Evolutionary conservation across 768 basidiomycete genomes (phyloP).

Genomic region (Suillus spraguei): DNA sequence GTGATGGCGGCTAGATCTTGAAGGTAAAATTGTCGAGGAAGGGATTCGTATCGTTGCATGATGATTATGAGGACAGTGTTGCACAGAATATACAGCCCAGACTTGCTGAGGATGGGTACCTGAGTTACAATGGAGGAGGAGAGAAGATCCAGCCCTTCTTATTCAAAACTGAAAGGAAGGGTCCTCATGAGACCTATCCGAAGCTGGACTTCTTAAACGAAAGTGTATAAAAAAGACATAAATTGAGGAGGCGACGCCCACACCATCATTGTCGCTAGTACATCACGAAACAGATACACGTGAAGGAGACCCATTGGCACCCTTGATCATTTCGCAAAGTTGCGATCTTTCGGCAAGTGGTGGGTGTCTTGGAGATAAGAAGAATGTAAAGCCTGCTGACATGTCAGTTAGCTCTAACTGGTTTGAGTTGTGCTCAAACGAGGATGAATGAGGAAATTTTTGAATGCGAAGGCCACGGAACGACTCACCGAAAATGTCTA

Average conservation of each 20-base stretch:
- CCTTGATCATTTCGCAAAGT: conserved; percentile 26
- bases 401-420: conserved; percentile 19
- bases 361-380: conserved; percentile 19
- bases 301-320: conserved; percentile 33
- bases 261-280: conserved; percentile 31
- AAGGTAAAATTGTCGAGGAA: conserved; percentile 39
- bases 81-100: conserved; percentile 27
- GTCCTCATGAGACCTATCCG: conserved; percentile 23
- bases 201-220: conserved; percentile 23
- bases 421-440: conserved; percentile 15
- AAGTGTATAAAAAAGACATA: conserved; percentile 29
- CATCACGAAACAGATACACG: conserved; percentile 36
- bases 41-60: conserved; percentile 31
- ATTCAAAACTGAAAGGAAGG: conserved; percentile 26
- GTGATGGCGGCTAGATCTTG: conserved; percentile 39
- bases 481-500: conserved; percentile 1
- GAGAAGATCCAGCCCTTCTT: conserved; percentile 27
- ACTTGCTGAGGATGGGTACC: conserved; percentile 25
- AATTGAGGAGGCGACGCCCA: conserved; percentile 28
- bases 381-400: conserved; percentile 26
- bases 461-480: conserved; percentile 14
- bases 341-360: conserved; percentile 17
- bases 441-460: conserved; percentile 21
- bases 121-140: conserved; percentile 15
- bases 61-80: conserved; percentile 18